These are phyloP conservation scores for Scutellaria barbata DNA, from an alignment of 257 asterid species.

Conservation along the genomic window DNA sequence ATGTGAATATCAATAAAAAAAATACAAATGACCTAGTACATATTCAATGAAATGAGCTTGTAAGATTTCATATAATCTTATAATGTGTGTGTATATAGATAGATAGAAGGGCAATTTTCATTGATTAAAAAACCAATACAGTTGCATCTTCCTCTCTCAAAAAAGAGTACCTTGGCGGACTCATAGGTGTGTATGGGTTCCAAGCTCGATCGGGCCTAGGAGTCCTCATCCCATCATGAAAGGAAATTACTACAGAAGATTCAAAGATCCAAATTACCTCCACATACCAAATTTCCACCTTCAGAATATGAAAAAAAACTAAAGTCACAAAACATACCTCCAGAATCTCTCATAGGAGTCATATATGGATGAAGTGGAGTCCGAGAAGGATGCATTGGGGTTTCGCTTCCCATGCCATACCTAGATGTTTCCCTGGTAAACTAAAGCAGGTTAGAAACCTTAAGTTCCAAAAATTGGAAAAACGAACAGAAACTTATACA, in stretches of 20 bases:
- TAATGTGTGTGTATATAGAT: too few species aligned
- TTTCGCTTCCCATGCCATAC: conserved; percentile 89
- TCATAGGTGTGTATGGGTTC: conserved; percentile 97
- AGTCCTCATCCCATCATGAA: conserved; percentile 96
- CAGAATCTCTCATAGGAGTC: conserved; percentile 99
- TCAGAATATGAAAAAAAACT: not conserved
- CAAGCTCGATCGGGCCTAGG: conserved; percentile 99
- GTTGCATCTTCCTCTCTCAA: conserved; percentile 20
- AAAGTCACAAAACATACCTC: conserved; percentile 47
- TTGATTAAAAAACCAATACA: not conserved
- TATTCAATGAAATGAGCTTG: too few species aligned
- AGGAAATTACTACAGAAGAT: conserved; percentile 70
- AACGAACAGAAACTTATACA: not conserved
- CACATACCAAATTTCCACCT: not conserved
- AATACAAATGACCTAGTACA: too few species aligned
- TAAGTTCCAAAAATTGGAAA: not conserved
- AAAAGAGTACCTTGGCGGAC: conserved; percentile 73
- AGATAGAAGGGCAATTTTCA: too few species aligned
- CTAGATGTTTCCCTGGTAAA: conserved; percentile 74
- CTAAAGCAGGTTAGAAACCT: conserved; percentile 33
- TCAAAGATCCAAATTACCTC: not conserved
- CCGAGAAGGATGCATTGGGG: conserved; percentile 95
- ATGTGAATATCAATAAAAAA: too few species aligned
- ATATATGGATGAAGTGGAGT: conserved; percentile 93
- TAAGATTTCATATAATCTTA: too few species aligned